A percentile compares a stretch with the other conserved stretches of the same genome.
These are phyloP conservation scores for Lagenidium giganteum DNA, from an alignment of 352 stramenopile genomes.

Conservation along the genomic window DNA sequence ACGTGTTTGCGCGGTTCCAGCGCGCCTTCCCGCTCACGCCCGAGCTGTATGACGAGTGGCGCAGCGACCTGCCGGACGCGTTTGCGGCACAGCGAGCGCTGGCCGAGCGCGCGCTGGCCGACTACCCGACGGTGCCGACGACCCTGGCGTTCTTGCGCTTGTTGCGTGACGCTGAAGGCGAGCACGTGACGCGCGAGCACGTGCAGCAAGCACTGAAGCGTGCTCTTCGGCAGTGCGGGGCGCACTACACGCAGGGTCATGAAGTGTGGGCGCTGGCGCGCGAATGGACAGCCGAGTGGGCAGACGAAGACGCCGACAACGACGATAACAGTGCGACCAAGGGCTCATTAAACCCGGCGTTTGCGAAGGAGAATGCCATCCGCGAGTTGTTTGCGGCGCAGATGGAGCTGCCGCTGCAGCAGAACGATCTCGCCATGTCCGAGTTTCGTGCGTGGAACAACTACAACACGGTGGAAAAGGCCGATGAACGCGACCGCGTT, in stretches of 20 bases:
- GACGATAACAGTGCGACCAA: not conserved
- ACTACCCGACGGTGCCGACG: constrained; percentile 59
- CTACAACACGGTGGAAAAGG: constrained; percentile 46
- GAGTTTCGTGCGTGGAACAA: constrained; percentile 67
- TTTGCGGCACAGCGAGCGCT: constrained; percentile 21
- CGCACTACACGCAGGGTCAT: constrained; percentile 52
- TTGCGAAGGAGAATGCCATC: constrained; percentile 32
- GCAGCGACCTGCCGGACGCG: constrained; percentile 23
- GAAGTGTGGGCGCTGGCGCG: constrained; percentile 56
- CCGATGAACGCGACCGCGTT: not conserved
- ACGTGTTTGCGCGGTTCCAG: constrained; percentile 48
- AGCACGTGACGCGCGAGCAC: constrained; percentile 5
- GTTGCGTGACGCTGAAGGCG: constrained; percentile 18
- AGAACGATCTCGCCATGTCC: constrained; percentile 72
- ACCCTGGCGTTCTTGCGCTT: constrained; percentile 32
- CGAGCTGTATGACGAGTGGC: constrained; percentile 53
- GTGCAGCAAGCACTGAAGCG: constrained; percentile 26
- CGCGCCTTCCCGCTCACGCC: constrained; percentile 44
- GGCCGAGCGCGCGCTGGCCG: constrained; percentile 28
- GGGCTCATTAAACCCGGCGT: too few species aligned
- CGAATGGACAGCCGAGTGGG: constrained; percentile 29
- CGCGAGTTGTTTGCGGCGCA: constrained; percentile 43
- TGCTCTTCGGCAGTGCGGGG: constrained; percentile 27
- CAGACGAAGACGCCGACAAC: constrained; percentile 17
- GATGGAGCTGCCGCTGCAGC: constrained; percentile 53